Evolutionary conservation across 1,284 basidiomycete genomes (phyloP).

Genomic region (Trichosporon sp.): DNA sequence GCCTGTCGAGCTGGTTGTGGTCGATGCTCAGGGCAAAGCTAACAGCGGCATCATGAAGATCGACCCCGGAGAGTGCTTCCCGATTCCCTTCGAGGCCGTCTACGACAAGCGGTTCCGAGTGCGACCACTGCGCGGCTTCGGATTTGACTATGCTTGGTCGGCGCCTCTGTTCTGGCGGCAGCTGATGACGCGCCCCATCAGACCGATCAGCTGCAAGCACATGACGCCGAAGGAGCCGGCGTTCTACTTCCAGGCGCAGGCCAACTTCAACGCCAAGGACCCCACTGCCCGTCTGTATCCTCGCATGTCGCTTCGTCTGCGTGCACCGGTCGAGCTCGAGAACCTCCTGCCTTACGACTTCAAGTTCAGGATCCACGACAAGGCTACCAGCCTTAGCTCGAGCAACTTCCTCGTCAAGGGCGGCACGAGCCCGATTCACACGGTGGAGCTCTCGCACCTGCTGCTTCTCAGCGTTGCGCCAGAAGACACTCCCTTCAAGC

Average conservation of each 20-base stretch:
- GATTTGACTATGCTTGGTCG: slow-evolving; percentile 70
- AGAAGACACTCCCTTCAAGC: slow-evolving; percentile 88
- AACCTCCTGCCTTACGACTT: slow-evolving; percentile 94
- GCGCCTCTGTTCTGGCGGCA: slow-evolving; percentile 86
- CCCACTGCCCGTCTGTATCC: slow-evolving; percentile 67
- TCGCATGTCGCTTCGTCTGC: slow-evolving; percentile 73
- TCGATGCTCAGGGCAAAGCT: slow-evolving; percentile 79
- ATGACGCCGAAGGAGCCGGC: slow-evolving; percentile 75
- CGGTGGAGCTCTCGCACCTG: slow-evolving; percentile 89
- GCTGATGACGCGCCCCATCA: slow-evolving; percentile 66
- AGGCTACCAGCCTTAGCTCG: slow-evolving; percentile 75
- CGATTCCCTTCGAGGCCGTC: slow-evolving; percentile 87
- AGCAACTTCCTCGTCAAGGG: slow-evolving; percentile 89
- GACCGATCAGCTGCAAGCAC: slow-evolving; percentile 82
- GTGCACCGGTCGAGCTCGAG: slow-evolving; percentile 95
- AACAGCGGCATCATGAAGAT: slow-evolving; percentile 79
- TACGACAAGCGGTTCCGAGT: slow-evolving; percentile 76
- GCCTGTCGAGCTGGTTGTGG: slow-evolving; percentile 84
- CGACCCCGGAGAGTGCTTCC: slow-evolving; percentile 79
- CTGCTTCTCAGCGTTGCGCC: slow-evolving; percentile 85
- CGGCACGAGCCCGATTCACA: slow-evolving; percentile 93
- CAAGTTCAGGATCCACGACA: slow-evolving; percentile 94
- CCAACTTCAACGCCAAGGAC: slow-evolving; percentile 70
- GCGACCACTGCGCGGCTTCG: slow-evolving; percentile 81
- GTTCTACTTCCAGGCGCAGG: slow-evolving; percentile 93